Percentiles rank a stretch among this genome's conserved stretches.
Conservation (phyloP, 805 yeast species). For the Yarrowia keelungensis region DNA sequence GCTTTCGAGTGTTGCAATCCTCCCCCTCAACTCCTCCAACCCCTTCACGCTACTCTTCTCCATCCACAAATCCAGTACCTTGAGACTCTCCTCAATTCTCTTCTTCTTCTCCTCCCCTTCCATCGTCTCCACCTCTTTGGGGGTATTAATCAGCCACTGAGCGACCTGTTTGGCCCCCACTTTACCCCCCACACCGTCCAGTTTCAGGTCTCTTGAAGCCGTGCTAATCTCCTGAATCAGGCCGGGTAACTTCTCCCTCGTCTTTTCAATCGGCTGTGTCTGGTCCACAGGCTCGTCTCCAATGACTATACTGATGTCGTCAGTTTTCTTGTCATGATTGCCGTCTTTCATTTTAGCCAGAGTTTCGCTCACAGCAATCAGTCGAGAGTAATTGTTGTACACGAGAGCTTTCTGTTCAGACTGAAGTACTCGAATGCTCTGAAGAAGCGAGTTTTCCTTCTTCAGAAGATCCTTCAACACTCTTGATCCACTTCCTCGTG, state of each 20-base stretch:
- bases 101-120: not conserved
- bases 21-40: conserved; percentile 5
- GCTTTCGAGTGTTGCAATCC: not conserved
- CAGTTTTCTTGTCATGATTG: not conserved
- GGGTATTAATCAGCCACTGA: conserved; percentile 19
- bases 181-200: conserved; percentile 11
- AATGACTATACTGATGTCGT: conserved; percentile 3
- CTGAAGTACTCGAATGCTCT: conserved; percentile 48
- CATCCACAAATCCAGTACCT: conserved; percentile 24
- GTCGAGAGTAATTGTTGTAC: conserved; percentile 51
- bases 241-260: conserved; percentile 8
- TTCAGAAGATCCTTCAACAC: conserved; percentile 44
- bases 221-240: conserved; percentile 16
- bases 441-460: conserved; percentile 45
- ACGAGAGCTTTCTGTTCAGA: conserved; percentile 52
- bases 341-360: conserved; percentile 44
- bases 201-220: not conserved
- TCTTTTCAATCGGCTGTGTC: not conserved
- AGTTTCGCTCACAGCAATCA: conserved; percentile 50
- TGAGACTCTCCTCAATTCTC: conserved; percentile 14
- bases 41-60: conserved; percentile 10
- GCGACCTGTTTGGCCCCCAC: conserved; percentile 24
- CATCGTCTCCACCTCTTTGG: conserved; percentile 1
- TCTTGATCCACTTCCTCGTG: conserved; percentile 5
- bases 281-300: conserved; percentile 10